These are phyloP conservation scores for Colletotrichum agaves DNA, from an alignment of 2,329 filamentous ascomycete genomes.

Conservation along the genomic window DNA sequence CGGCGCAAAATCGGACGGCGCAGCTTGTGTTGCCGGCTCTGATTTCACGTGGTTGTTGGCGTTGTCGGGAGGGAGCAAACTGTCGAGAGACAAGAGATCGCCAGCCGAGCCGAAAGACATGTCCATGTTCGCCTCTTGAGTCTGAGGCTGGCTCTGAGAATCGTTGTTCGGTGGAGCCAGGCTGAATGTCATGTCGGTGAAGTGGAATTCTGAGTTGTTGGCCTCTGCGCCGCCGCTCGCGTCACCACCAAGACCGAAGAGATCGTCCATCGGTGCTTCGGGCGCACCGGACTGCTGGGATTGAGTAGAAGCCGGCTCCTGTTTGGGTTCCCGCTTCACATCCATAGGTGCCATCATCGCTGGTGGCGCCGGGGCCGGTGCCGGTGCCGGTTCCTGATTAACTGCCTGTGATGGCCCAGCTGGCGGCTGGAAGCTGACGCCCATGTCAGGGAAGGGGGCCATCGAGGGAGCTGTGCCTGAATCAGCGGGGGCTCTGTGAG, in stretches of 20 bases:
- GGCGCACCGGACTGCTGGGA: slow-evolving; percentile 39
- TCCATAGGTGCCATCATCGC: slow-evolving; percentile 43
- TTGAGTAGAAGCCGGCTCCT: slow-evolving; percentile 28
- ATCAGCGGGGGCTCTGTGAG: slow-evolving; percentile 33
- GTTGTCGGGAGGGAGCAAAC: slow-evolving; percentile 44
- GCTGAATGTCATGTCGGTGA: slow-evolving; percentile 68
- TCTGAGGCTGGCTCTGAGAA: slow-evolving; percentile 41
- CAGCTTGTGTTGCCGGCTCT: slow-evolving; percentile 29
- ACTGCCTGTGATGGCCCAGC: slow-evolving; percentile 40
- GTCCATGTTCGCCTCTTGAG: slow-evolving; percentile 56
- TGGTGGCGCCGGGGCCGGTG: slow-evolving; percentile 35
- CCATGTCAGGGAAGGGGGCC: slow-evolving; percentile 68
- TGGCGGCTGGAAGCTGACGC: slow-evolving; percentile 52
- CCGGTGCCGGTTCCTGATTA: slow-evolving; percentile 32
- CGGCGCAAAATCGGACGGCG: slow-evolving; percentile 12
- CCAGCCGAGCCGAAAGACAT: slow-evolving; percentile 54
- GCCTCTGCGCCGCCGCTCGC: slow-evolving; percentile 27
- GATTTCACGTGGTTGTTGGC: slow-evolving; percentile 6
- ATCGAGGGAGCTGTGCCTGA: slow-evolving; percentile 51
- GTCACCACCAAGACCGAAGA: slow-evolving; percentile 31
- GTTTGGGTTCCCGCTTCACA: slow-evolving; percentile 44
- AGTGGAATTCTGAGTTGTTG: slow-evolving; percentile 56
- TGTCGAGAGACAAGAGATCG: slow-evolving; percentile 46
- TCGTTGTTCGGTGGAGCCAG: slow-evolving; percentile 56
- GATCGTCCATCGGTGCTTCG: slow-evolving; percentile 38